Conservation (phyloP, 768 basidiomycete species). For the Epithele typhae region DNA sequence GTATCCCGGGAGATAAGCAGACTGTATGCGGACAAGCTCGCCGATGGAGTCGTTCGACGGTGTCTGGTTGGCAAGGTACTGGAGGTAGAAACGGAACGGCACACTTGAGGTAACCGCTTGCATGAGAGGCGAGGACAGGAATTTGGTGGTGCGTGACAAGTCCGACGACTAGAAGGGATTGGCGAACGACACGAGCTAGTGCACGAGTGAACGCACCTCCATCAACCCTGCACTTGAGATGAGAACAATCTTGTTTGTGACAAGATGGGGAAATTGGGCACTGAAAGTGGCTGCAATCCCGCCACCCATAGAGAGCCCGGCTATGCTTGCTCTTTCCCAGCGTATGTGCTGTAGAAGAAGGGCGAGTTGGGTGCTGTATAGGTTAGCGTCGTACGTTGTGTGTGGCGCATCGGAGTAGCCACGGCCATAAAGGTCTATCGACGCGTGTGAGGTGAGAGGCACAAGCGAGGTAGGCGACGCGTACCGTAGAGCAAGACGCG, state of each 20-base stretch:
- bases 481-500: slow-evolving; percentile 74
- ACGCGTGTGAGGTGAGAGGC: neutral
- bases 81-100: slow-evolving; percentile 23
- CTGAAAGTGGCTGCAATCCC: slow-evolving; percentile 69
- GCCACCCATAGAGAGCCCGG: slow-evolving; percentile 81
- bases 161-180: slow-evolving; percentile 43
- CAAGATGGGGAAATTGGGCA: slow-evolving; percentile 66
- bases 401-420: slow-evolving; percentile 82
- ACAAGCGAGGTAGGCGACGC: slow-evolving; percentile 9
- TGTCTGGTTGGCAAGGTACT: slow-evolving; percentile 27
- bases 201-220: slow-evolving; percentile 38
- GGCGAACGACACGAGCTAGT: neutral
- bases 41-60: slow-evolving; percentile 23
- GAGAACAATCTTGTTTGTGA: slow-evolving; percentile 59
- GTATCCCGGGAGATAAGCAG: slow-evolving; percentile 70
- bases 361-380: slow-evolving; percentile 78
- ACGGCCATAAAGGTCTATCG: slow-evolving; percentile 78
- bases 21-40: slow-evolving; percentile 61
- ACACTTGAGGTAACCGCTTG: slow-evolving; percentile 50
- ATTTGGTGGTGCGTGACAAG: slow-evolving; percentile 68
- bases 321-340: slow-evolving; percentile 64
- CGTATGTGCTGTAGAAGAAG: slow-evolving; percentile 74
- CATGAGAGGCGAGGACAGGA: slow-evolving; percentile 75
- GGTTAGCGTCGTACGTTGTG: slow-evolving; percentile 55
- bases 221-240: slow-evolving; percentile 69